A percentile compares a stretch with the other conserved stretches of the same genome.
phyloP scores from a whole-genome alignment of 1,139 yeast genomes.

The Hanseniaspora uvarum region DNA sequence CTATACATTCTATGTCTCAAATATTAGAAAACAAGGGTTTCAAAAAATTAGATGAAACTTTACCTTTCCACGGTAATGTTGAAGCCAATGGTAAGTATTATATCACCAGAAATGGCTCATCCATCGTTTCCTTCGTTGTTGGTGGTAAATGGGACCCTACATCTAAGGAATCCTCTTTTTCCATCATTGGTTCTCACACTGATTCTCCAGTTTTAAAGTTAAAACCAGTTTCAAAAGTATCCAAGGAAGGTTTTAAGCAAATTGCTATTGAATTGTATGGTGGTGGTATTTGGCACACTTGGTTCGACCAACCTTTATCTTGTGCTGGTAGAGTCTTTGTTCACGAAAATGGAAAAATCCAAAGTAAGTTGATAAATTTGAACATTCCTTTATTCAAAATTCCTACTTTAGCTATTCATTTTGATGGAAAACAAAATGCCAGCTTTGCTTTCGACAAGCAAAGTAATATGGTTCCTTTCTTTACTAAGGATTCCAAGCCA shows the following conservation, averaged over 20 bases:
- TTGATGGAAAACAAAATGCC: slow-evolving; percentile 62
- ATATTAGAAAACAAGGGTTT: slow-evolving; percentile 55
- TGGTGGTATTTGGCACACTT: slow-evolving; percentile 82
- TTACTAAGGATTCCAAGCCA: slow-evolving; percentile 48
- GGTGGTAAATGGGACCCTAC: slow-evolving; percentile 59
- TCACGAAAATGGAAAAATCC: slow-evolving; percentile 41
- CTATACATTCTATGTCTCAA: slow-evolving; percentile 55
- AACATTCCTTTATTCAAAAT: slow-evolving; percentile 78
- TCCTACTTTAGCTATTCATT: slow-evolving; percentile 90
- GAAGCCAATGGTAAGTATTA: slow-evolving; percentile 55
- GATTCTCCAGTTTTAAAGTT: slow-evolving; percentile 89
- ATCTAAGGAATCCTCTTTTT: slow-evolving; percentile 58
- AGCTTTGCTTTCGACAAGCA: slow-evolving; percentile 88
- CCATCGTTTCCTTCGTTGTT: slow-evolving; percentile 75
- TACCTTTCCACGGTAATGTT: slow-evolving; percentile 57
- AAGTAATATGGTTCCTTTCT: slow-evolving; percentile 74
- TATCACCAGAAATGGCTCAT: slow-evolving; percentile 78
- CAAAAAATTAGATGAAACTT: slow-evolving; percentile 60
- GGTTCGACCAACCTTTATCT: slow-evolving; percentile 86
- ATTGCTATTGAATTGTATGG: slow-evolving; percentile 93
- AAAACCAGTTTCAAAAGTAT: slow-evolving; percentile 75
- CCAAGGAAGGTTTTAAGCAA: slow-evolving; percentile 69
- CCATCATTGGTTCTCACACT: slow-evolving; percentile 89
- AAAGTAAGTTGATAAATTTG: slow-evolving; percentile 64
- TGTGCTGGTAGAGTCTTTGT: slow-evolving; percentile 87